Conservation (phyloP, 2,329 filamentous ascomycete species). For the Didymella pinodella region DNA sequence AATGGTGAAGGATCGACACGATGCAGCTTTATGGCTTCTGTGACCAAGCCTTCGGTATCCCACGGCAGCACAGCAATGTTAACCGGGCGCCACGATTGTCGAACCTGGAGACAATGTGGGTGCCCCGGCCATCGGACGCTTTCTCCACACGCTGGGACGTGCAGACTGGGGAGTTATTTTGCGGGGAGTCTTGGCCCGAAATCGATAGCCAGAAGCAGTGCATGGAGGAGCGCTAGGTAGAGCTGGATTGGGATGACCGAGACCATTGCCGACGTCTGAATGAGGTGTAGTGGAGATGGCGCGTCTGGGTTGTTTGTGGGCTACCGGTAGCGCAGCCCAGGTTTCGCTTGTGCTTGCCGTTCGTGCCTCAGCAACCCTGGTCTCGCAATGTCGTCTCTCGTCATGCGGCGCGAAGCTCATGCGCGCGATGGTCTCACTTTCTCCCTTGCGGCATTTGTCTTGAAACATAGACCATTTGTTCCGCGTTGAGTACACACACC, state of each 20-base stretch:
- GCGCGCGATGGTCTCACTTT: background rate
- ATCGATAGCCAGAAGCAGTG: background rate
- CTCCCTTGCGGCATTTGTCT: background rate
- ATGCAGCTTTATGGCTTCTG: conserved; percentile 25
- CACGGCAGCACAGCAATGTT: conserved; percentile 5
- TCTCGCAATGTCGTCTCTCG: background rate
- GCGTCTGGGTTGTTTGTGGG: background rate
- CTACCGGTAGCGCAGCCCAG: background rate
- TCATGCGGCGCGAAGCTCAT: background rate
- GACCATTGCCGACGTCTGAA: background rate
- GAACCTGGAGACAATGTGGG: conserved; percentile 6
- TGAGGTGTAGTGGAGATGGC: background rate
- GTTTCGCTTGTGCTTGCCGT: conserved; percentile 1
- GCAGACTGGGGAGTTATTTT: background rate
- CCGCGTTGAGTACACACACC: background rate
- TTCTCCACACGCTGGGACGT: conserved; percentile 1
- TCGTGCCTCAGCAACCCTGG: background rate
- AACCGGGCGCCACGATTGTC: conserved; percentile 15
- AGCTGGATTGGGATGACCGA: conserved; percentile 6
- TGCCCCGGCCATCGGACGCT: background rate
- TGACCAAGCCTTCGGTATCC: conserved; percentile 22
- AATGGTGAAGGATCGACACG: conserved; percentile 19
- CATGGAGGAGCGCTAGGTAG: background rate
- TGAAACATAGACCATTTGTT: background rate
- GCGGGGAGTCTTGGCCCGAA: background rate